These are phyloP conservation scores for Amylocystis lapponica DNA, from an alignment of 768 basidiomycete species.

Conservation along the genomic window DNA sequence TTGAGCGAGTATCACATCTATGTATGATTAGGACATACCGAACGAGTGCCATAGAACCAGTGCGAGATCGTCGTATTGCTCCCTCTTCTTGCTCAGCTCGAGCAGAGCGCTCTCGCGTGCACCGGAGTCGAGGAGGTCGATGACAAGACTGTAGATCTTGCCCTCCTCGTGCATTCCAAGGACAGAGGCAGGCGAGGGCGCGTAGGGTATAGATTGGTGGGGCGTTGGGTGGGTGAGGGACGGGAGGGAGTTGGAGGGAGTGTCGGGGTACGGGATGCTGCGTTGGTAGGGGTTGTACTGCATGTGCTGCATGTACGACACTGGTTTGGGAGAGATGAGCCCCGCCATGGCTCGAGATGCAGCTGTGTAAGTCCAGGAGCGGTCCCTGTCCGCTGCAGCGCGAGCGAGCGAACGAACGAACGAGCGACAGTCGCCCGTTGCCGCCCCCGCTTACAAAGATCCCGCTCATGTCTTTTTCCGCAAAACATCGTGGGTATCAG, in stretches of 20 bases:
- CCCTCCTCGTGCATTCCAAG: slow-evolving; percentile 45
- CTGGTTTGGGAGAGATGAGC: slow-evolving; percentile 26
- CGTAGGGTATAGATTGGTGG: slow-evolving; percentile 23
- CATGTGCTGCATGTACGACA: slow-evolving; percentile 50
- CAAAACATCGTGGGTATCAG: too few species aligned
- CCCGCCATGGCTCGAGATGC: slow-evolving; percentile 30
- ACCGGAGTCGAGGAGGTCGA: slow-evolving; percentile 76
- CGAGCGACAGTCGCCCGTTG: too few species aligned
- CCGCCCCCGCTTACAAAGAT: too few species aligned
- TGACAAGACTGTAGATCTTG: slow-evolving; percentile 89
- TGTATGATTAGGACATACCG: slow-evolving; percentile 44
- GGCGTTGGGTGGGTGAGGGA: slow-evolving; percentile 53
- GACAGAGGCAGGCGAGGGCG: slow-evolving; percentile 15
- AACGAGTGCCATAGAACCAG: slow-evolving; percentile 98
- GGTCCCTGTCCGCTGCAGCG: too few species aligned
- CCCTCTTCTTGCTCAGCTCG: slow-evolving; percentile 97
- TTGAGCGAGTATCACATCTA: not conserved
- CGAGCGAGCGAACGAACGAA: too few species aligned
- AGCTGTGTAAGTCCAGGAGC: too few species aligned
- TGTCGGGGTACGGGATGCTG: slow-evolving; percentile 53
- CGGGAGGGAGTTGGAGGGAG: slow-evolving; percentile 51
- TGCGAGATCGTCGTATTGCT: slow-evolving; percentile 98
- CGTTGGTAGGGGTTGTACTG: slow-evolving; percentile 59
- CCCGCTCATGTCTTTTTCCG: too few species aligned
- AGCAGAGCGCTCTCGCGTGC: slow-evolving; percentile 87